Conservation (phyloP, 1,139 yeast species). For the Geotrichum klebahnii region DNA sequence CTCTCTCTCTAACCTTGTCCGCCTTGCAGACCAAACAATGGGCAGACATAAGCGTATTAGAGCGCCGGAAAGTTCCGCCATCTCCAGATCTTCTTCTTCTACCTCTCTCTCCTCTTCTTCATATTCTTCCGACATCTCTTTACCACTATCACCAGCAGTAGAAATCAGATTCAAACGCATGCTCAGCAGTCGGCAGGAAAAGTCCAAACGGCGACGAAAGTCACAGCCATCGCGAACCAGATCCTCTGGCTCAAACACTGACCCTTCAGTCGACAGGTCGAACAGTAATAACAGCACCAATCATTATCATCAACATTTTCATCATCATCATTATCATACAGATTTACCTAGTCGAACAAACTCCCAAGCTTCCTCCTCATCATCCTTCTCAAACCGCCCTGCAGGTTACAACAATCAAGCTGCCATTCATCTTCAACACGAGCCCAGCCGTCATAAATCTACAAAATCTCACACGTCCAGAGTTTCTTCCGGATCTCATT, state of each 20-base stretch:
- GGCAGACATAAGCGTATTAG: slow-evolving; percentile 10
- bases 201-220: slow-evolving; percentile 11
- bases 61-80: neutral
- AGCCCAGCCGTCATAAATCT: neutral
- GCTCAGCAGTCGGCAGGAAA: neutral
- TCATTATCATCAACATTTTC: slow-evolving; percentile 13
- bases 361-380: slow-evolving; percentile 1
- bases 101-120: neutral
- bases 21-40: too few relatives aligned
- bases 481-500: neutral
- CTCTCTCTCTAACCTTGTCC: too few relatives aligned
- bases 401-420: neutral
- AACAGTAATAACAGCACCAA: neutral
- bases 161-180: slow-evolving; percentile 1
- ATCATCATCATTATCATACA: slow-evolving; percentile 15
- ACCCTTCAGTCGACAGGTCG: neutral
- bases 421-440: neutral
- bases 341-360: neutral
- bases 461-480: neutral
- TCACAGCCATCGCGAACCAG: neutral
- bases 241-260: neutral
- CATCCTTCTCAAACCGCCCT: slow-evolving; percentile 11
- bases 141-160: neutral
- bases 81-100: neutral
- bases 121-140: neutral